phyloP scores from a whole-genome alignment of 345 rosid genomes.

The Citrus inodora region DNA sequence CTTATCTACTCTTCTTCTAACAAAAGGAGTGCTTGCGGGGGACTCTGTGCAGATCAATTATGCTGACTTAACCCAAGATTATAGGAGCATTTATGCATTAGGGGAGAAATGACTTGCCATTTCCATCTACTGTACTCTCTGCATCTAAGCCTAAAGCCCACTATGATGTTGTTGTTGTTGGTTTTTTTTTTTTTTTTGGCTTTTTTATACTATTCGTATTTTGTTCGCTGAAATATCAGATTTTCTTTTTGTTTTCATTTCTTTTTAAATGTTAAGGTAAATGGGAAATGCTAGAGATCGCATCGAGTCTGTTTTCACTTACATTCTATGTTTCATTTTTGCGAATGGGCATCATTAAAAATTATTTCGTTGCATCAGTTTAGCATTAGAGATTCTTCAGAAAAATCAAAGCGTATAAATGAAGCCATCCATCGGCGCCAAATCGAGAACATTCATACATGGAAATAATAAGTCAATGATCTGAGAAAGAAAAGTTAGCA shows the following conservation, averaged over 20 bases:
- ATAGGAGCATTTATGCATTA: background rate
- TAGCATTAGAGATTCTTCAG: background rate
- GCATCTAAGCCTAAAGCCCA: background rate
- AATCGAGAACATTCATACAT: background rate
- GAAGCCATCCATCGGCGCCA: background rate
- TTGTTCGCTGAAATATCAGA: background rate
- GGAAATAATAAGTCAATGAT: background rate
- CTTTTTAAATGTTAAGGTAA: background rate
- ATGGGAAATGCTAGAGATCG: background rate
- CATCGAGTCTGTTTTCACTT: background rate
- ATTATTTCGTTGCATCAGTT: background rate
- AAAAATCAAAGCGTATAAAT: too few relatives aligned
- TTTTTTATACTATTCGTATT: background rate
- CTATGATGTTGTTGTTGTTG: too few relatives aligned
- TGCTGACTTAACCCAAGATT: background rate
- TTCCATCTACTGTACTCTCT: background rate
- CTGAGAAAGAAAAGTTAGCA: background rate
- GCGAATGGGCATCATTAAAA: background rate
- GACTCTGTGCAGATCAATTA: background rate
- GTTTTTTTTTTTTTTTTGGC: background rate
- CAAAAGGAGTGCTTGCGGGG: background rate
- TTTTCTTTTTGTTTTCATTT: too few relatives aligned
- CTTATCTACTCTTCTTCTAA: background rate
- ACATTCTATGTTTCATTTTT: background rate
- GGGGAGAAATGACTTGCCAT: background rate